Base-by-base conservation (phyloP, 2,329 filamentous ascomycete species). In the Pseudogymnoascus sp. region DNA sequence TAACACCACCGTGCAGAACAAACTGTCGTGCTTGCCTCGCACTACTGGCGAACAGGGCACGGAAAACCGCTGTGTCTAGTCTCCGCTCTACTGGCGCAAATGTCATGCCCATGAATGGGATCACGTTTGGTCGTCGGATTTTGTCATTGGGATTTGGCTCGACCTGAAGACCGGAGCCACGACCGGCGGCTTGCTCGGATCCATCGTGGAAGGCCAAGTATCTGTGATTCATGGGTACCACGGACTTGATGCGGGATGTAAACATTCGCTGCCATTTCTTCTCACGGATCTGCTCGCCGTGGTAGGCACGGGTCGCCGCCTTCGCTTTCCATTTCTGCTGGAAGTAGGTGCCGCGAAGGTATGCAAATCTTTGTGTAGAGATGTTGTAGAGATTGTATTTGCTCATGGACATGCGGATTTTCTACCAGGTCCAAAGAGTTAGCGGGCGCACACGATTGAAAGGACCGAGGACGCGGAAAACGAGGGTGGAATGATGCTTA, bases 281-380 rank as follows among this genome's bases (percentile, higher is more conserved):
- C 78, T 99, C 94, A 66, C 87, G 86, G 67, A 99, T 87, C 72
- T 96, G 90, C 73, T 97, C 93, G 75, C 93, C 94, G 77, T 99
- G 94, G 75, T 97, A 99, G 65, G 82, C 86, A 67, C 94, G 87
- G 41, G 90, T 84, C 65, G 86, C 74, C 20, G 91, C 85, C 76
- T 99, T 99, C 70, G 93, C 90, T 1, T 77, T 75, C 93, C 93
- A 99, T 87, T 99, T 99, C 77, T 97, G 93, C 80, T 97, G 93
- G 82, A 96, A 99, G 77, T 94, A 95, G 47, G 92, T 97, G 12
- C 6, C 57, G 25, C 28, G 28, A 34, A 20, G 1, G 28, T 7
- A 1, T 3, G 47, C 4, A 0, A 2, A 9, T 20, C 1, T 18
- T 54, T 18, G 28, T 32, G 18, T 28, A 32, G 47, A 18, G 66